A percentile compares a stretch with the other conserved stretches of the same genome.
Conservation (phyloP, 129 eudicot species). For the Chrysanthemum lavandulifolium region DNA sequence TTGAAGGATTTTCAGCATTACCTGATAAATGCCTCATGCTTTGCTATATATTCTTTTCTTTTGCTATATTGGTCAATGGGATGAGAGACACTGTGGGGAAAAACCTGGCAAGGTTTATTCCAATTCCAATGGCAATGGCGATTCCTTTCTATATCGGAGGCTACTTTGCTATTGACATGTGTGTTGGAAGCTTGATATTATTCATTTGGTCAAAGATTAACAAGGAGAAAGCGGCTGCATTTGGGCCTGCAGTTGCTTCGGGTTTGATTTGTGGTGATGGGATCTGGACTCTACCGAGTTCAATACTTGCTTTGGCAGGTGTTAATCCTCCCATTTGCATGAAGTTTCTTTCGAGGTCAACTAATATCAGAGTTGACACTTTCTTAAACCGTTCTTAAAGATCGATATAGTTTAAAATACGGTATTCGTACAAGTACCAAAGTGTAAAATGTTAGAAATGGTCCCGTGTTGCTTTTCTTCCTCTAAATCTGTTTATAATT, state of each 20-base stretch:
- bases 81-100: constrained; percentile 60
- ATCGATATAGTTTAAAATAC: constrained; percentile 8
- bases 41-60: constrained; percentile 63
- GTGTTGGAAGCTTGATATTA: constrained; percentile 85
- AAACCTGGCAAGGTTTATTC: constrained; percentile 55
- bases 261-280: constrained; percentile 98
- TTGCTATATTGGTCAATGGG: constrained; percentile 57
- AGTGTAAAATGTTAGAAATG: constrained; percentile 8
- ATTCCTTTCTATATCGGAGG: constrained; percentile 84
- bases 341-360: constrained; percentile 67
- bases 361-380: constrained; percentile 46
- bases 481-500: not conserved
- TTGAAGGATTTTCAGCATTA: constrained; percentile 76
- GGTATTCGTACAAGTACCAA: not conserved
- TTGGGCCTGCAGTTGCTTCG: constrained; percentile 96
- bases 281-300: constrained; percentile 88
- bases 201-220: constrained; percentile 64
- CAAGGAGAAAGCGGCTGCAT: constrained; percentile 77
- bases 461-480: not conserved
- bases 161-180: constrained; percentile 87
- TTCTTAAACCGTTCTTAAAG: constrained; percentile 35
- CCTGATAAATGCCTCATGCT: constrained; percentile 76
- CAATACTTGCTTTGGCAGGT: constrained; percentile 82
- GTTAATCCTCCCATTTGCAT: constrained; percentile 92
- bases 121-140: constrained; percentile 98